These are phyloP conservation scores for Aspergillus diversus DNA, from an alignment of 495 filamentous ascomycete genomes.

Conservation along the genomic window DNA sequence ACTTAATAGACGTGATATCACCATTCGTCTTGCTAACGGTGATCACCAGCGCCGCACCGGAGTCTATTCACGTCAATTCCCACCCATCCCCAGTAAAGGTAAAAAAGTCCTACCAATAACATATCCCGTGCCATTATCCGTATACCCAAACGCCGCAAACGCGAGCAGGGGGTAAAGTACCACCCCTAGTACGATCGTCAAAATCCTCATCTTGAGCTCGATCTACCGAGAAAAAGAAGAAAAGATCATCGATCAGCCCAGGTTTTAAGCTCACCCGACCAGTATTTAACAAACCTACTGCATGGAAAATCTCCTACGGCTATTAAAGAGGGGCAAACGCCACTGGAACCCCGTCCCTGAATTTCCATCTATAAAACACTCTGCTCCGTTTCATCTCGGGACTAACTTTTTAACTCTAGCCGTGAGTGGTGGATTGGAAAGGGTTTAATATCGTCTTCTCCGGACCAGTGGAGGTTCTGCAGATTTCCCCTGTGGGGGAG, in stretches of 20 bases:
- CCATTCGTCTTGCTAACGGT: conserved; percentile 11
- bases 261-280: not conserved
- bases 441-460: not conserved
- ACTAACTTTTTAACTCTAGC: not conserved
- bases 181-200: not conserved
- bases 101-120: conserved; percentile 2
- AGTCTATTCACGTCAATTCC: conserved; percentile 4
- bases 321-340: not conserved
- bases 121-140: conserved; percentile 11
- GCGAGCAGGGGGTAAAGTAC: conserved; percentile 1
- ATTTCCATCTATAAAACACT: conserved; percentile 1
- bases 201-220: not conserved
- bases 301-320: too few species aligned
- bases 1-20: conserved; percentile 9
- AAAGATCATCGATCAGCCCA: not conserved
- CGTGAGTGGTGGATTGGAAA: not conserved
- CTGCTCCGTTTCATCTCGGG: not conserved
- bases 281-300: not conserved
- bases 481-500: not conserved
- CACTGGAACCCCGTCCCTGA: not conserved
- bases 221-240: not conserved
- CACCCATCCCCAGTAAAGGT: not conserved
- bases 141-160: conserved; percentile 13
- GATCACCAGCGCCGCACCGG: conserved; percentile 11
- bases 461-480: not conserved